Percentiles rank a stretch among this genome's conserved stretches.
Evolutionary conservation across 2,329 filamentous ascomycete species (phyloP).

Genomic region (Aspergillus sp.): DNA sequence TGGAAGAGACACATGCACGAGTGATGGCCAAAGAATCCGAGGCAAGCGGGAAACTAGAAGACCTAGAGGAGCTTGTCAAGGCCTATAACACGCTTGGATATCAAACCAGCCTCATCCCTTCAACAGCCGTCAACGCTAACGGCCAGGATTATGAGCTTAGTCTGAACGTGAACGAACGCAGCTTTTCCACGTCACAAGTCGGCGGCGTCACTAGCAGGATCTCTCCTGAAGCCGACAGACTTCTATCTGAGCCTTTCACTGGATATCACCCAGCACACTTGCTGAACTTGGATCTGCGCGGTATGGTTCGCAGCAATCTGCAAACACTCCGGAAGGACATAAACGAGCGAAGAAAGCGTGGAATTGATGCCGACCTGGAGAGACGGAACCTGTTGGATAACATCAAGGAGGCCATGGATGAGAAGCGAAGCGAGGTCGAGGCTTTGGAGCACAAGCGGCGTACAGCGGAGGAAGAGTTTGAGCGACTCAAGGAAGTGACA

Average conservation of each 20-base stretch:
- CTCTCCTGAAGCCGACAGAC: slow-evolving; percentile 64
- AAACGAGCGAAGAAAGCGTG: slow-evolving; percentile 78
- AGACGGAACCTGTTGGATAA: slow-evolving; percentile 91
- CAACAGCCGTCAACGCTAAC: slow-evolving; percentile 80
- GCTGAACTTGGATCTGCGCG: slow-evolving; percentile 83
- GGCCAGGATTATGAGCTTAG: slow-evolving; percentile 81
- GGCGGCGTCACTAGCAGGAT: slow-evolving; percentile 51
- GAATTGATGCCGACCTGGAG: slow-evolving; percentile 88
- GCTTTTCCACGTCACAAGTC: slow-evolving; percentile 67
- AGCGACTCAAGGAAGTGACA: slow-evolving; percentile 86
- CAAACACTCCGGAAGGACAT: slow-evolving; percentile 81
- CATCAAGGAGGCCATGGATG: slow-evolving; percentile 94
- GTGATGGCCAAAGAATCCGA: slow-evolving; percentile 86
- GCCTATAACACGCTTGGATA: slow-evolving; percentile 93
- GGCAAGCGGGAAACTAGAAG: slow-evolving; percentile 80
- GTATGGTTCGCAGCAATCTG: slow-evolving; percentile 77
- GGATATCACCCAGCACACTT: slow-evolving; percentile 90
- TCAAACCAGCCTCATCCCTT: slow-evolving; percentile 85
- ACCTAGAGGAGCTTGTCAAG: slow-evolving; percentile 86
- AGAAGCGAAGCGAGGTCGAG: slow-evolving; percentile 90
- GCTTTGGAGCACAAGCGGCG: slow-evolving; percentile 84
- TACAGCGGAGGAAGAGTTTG: slow-evolving; percentile 88
- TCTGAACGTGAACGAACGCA: slow-evolving; percentile 77
- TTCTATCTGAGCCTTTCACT: slow-evolving; percentile 76
- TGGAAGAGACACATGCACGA: slow-evolving; percentile 82